Base-by-base conservation (phyloP, 305 asterid species). In the Andrographis paniculata region DNA sequence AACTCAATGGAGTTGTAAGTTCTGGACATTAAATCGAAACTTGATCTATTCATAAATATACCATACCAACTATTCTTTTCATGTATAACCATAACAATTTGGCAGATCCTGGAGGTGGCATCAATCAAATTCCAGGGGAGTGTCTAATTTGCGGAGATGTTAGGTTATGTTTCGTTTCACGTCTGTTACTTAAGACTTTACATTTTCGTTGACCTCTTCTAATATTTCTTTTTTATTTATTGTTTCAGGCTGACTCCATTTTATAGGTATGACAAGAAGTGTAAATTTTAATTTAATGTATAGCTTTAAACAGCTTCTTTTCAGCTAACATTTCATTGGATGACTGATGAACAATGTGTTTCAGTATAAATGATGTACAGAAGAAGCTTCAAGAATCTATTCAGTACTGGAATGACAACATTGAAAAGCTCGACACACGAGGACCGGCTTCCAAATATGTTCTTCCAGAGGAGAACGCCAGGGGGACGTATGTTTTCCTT, bases 51-150 rank as follows among this genome's bases (percentile, higher is more conserved):
- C 42, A 35, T 50, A 56, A 45, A 42, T 54, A 22, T 56, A 21
- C 47, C 28, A 30, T 21, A 40, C 51, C 39, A 20, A 52, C 6
- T 58, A 48, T 36, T 30, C 53, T 52, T 52, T 60, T 48, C 60
- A n/a, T n/a, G n/a, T n/a, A n/a, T 51, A 57, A 55, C 28, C 4
- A 42, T 45, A 53, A 54, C 30, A 36, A 10, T 3, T 60, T 62
- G 42, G 55, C 82, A 89, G 98, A 89, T 86, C 98, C 96, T 30
- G 96, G 95, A 60, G 98, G 96, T 50, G 96, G 98, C 52, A 71
- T 89, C 66, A 89, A 89, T 63, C 98, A 89, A 68, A 89, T 89
- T 61, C 98, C 98, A 41, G 80, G 78, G 33, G 94, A 86, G 52
- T 82, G 98, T 63, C 82, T 87, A 36, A 44, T 89, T 62, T 74